Base-by-base conservation (phyloP, 345 rosid genomes). In the Aquilaria malaccensis region DNA sequence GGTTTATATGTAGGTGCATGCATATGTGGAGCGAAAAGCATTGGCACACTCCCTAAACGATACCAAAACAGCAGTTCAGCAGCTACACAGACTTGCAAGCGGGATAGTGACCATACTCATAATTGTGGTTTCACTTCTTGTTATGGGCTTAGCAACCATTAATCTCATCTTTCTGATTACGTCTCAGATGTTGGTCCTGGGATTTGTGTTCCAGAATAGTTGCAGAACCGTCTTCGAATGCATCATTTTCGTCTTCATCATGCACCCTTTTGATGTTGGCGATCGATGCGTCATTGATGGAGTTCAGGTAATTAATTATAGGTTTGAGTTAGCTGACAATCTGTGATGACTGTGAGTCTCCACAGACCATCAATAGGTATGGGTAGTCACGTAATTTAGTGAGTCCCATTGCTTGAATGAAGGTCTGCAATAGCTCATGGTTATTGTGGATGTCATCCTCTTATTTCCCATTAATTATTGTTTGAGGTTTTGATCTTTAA, bases 231-330 rank as follows among this genome's bases (percentile, higher is more conserved):
- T 80, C 0, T 89, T 89, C 6, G 96, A 89, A 65, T 84, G 94
- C 71, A 86, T 89, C 77, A 81, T 89, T 65, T 89, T 81, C 68
- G 84, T 89, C 76, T 89, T 89, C 57, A 87, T 78, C 31, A 86
- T 89, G 77, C 96, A 88, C 70, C 96, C 96, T 5, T 88, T 83
- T 10, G 93, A 86, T 72, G 88, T 89, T 0, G 96, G 96, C 7
- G 94, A 89, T 62, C 83, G 96, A 6, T 89, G 96, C 13, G 91
- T 84, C 32, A 56, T 86, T 9, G 96, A 89, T 6, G 96, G 84
- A 22, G 70, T 89, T 45, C 93, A 84, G 85, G 96, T 89, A 71
- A 49, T 13, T 13, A 22, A 22, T 22, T 22, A 22, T 22, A 22
- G 22, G 22, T 22, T 22, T 22, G 22, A 22, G 22, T 22, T 22